These are phyloP conservation scores for Lecanoromycetidae sp. DNA, from an alignment of 2,329 filamentous ascomycete genomes.

Conservation along the genomic window DNA sequence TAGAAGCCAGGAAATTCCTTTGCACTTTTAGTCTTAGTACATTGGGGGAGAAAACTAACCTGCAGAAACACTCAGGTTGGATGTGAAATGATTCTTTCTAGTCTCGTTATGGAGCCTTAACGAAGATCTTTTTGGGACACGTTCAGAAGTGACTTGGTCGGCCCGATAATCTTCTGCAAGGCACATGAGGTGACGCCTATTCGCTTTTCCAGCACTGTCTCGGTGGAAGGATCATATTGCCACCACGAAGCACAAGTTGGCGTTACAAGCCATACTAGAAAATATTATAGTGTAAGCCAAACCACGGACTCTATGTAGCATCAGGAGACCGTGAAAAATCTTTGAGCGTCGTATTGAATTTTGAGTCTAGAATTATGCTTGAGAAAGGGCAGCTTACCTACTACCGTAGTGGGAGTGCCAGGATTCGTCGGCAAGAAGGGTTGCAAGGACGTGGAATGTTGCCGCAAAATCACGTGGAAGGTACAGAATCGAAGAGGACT, in stretches of 20 bases:
- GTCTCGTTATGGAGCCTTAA: no score
- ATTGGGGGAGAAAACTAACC: no score
- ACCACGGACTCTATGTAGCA: background rate
- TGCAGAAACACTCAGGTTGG: no score
- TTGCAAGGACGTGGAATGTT: conserved; percentile 5
- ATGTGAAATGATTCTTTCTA: no score
- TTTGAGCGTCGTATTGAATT: background rate
- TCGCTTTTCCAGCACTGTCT: no score
- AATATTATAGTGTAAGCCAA: background rate
- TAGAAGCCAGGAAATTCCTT: no score
- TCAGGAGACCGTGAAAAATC: background rate
- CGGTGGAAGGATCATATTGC: no score
- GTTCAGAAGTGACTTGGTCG: no score
- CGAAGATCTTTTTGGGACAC: no score
- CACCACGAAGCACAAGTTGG: background rate
- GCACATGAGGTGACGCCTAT: no score
- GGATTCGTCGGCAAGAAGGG: background rate
- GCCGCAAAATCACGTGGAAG: background rate
- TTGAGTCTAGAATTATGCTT: background rate
- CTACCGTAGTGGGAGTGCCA: background rate
- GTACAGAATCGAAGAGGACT: background rate
- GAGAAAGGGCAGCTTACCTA: background rate
- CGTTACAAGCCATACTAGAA: background rate
- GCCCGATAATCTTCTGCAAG: no score
- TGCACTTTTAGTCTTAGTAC: no score